Evolutionary conservation across 2,329 filamentous ascomycete species (phyloP), one percentile per base, ranked within the genome.

Genomic region (Sarocladium oryzae): DNA sequence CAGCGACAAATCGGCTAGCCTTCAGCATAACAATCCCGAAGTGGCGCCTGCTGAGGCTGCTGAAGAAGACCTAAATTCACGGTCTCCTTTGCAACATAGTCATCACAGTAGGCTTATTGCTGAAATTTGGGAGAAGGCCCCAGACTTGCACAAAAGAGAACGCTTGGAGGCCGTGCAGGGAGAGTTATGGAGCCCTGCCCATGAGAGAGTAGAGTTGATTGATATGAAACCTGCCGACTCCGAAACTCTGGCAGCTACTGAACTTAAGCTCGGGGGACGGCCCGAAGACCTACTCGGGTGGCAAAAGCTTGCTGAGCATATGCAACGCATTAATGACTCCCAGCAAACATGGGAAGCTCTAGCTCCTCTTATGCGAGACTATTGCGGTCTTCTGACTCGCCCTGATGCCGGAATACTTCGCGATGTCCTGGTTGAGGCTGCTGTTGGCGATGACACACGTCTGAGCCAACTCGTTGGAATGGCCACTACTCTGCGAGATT

Each of bases 401-500:
- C 38, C 52, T 23, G 52, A 58, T 23, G 60, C 64, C 15, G 57
- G 61, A 8, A 21, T 51, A 8, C 51, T 69, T 23, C 61, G 66
- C 13, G 61, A 66, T 28, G 55, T 56, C 15, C 58, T 69, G 11
- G 49, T 71, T 21, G 54, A 54, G 8, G 61, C 63, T 24, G 62
- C 65, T 15, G 49, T 69, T 24, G 50, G 53, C 13, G 49, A 61
- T 16, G 54, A 61, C 28, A 50, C 45, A 10, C 59, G 61, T 32
- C 58, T 67, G 48, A 51, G 55, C 9, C 43, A 56, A 20, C 52
- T 68, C 35, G 57, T 66, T 49, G 43, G 52, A n/a, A 55, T 59
- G 23, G 64, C 61, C 3, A 53, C 60, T 32, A 45, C 58, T 61
- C 69, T 81, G 51, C 60, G 63, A 26, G 58, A 63, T 2, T 54